phyloP scores from a whole-genome alignment of 2,329 filamentous ascomycete species.

The Sclerotiophoma versabilis region DNA sequence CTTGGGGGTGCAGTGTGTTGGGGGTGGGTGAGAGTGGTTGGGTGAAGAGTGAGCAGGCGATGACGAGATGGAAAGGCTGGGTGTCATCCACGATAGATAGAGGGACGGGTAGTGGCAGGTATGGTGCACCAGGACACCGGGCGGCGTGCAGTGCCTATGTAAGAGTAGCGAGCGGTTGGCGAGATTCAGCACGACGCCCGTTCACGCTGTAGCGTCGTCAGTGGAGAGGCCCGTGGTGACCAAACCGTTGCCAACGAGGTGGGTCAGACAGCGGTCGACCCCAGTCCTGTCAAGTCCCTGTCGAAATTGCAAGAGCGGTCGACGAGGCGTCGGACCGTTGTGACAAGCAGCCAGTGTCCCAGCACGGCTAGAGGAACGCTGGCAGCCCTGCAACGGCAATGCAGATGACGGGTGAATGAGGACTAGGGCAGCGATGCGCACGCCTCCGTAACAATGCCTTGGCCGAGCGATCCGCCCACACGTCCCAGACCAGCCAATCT shows the following conservation, averaged over 20 bases:
- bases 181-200: slow-evolving; percentile 46
- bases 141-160: slow-evolving; percentile 49
- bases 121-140: slow-evolving; percentile 44
- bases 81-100: slow-evolving; percentile 20
- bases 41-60: slow-evolving; percentile 20
- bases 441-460: slow-evolving; percentile 41
- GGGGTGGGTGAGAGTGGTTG: slow-evolving; percentile 14
- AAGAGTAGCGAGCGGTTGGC: slow-evolving; percentile 41
- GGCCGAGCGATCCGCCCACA: slow-evolving; percentile 47
- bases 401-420: slow-evolving; percentile 46
- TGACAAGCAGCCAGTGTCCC: slow-evolving; percentile 42
- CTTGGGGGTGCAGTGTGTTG: slow-evolving; percentile 2
- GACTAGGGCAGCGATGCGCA: slow-evolving; percentile 44
- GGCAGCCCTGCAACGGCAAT: slow-evolving; percentile 50
- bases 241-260: slow-evolving; percentile 48
- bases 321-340: slow-evolving; percentile 49
- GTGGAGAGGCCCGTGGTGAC: slow-evolving; percentile 37
- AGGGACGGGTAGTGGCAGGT: slow-evolving; percentile 39
- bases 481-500: slow-evolving; percentile 47
- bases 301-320: slow-evolving; percentile 47
- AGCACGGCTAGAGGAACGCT: slow-evolving; percentile 39
- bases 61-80: slow-evolving; percentile 30
- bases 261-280: slow-evolving; percentile 48
- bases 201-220: slow-evolving; percentile 42
- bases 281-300: slow-evolving; percentile 41